A percentile compares a stretch with the other conserved stretches of the same genome.
Conservation (phyloP, 2,329 filamentous ascomycete genomes). For the Aureobasidium sp. region DNA sequence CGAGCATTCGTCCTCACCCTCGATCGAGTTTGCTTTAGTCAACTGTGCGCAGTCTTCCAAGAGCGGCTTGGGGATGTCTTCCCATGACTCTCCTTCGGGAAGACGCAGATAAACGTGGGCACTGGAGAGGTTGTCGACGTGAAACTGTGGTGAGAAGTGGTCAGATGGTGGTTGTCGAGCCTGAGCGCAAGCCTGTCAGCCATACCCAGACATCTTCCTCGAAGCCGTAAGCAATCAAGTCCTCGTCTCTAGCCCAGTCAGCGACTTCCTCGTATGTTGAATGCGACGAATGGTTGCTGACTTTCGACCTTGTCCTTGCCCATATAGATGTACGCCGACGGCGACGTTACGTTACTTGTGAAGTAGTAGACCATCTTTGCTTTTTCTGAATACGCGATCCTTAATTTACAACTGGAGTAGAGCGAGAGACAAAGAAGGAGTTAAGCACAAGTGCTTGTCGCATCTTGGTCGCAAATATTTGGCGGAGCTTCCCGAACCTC, state of each 20-base stretch:
- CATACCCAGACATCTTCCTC: constrained; percentile 88
- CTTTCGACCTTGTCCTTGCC: constrained; percentile 99
- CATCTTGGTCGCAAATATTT: background rate
- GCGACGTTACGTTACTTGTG: constrained; percentile 74
- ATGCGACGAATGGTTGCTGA: constrained; percentile 40
- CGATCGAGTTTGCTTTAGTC: constrained; percentile 97
- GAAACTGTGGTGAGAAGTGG: constrained; percentile 55
- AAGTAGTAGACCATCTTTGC: constrained; percentile 86
- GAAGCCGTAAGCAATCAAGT: constrained; percentile 88
- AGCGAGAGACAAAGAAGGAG: background rate
- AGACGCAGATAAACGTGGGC: constrained; percentile 94
- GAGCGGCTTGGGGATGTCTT: constrained; percentile 66
- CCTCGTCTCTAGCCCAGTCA: constrained; percentile 65
- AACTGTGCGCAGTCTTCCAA: constrained; percentile 88
- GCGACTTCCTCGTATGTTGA: constrained; percentile 19
- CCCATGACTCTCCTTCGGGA: constrained; percentile 72
- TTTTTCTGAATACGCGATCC: background rate
- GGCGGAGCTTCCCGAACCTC: constrained; percentile 6
- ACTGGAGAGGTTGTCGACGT: constrained; percentile 93
- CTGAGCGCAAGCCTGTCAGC: background rate
- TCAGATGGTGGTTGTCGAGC: background rate
- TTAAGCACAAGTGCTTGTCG: background rate
- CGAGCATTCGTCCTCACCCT: constrained; percentile 50
- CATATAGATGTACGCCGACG: constrained; percentile 84
- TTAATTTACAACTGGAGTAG: background rate